These are phyloP conservation scores for Erigeron canadensis DNA, from an alignment of 129 eudicot genomes.

Conservation along the genomic window DNA sequence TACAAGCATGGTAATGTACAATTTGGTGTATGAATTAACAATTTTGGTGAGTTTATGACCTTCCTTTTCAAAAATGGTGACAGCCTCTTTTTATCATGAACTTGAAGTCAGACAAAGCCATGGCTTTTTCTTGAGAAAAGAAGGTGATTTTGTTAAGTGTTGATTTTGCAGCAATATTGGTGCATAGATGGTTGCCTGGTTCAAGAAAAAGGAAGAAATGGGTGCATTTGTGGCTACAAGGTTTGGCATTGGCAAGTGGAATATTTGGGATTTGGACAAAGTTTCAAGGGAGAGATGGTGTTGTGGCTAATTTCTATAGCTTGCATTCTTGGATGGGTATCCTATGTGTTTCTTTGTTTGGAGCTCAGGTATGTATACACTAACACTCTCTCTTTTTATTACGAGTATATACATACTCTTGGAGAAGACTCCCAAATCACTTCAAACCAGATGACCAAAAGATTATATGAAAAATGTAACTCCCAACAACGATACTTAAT, in stretches of 20 bases:
- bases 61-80: no score
- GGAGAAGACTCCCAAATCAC: no score
- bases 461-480: no score
- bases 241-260: slow-evolving; percentile 81
- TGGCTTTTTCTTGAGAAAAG: slow-evolving; percentile 5
- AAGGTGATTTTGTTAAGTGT: neutral
- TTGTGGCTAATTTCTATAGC: slow-evolving; percentile 81
- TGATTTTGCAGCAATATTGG: slow-evolving; percentile 61
- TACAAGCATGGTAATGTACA: no score
- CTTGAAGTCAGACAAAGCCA: slow-evolving; percentile 3
- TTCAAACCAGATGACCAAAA: no score
- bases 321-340: slow-evolving; percentile 98
- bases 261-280: slow-evolving; percentile 94
- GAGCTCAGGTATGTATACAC: slow-evolving; percentile 95
- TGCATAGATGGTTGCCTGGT: slow-evolving; percentile 91
- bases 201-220: slow-evolving; percentile 77
- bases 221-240: slow-evolving; percentile 88
- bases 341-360: slow-evolving; percentile 66
- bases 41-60: no score
- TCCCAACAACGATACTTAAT: no score
- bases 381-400: neutral
- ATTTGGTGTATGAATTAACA: no score
- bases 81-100: slow-evolving; percentile 5
- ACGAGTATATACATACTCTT: no score
- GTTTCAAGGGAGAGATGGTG: slow-evolving; percentile 69